Base-by-base conservation (phyloP, 441 rosid genomes). In the Erysimum cheiri region DNA sequence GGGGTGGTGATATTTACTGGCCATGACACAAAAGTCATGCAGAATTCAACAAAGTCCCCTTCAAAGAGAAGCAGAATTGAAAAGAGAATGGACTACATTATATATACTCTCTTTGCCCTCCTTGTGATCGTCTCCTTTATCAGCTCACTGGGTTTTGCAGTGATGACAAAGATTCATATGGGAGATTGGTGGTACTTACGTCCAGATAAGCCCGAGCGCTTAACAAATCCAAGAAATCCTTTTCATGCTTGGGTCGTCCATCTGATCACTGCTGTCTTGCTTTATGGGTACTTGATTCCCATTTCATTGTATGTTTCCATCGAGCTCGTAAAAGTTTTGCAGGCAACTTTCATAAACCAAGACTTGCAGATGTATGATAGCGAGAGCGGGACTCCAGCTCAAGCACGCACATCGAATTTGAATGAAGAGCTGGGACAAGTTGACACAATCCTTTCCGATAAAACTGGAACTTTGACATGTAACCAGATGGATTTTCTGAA, bases 401-500 rank as follows among this genome's bases (percentile, higher is more conserved):
- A 61, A 76, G 94, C 97, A 8, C 81, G 91, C 49, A 90, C 97
- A 58, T 90, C 96, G 0, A 90, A 90, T 72, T 78, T 90, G 66
- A 90, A 90, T 69, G 97, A 88, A 76, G 94, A 91, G 72, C 79
- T 91, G 35, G 97, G 97, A 50, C 97, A 85, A 78, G 97, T 91
- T 11, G 87, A 88, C 49, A 91, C 81, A 33, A 81, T 91, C 69
- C 79, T 91, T 12, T 84, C 94, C 0, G 97, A 90, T 81, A 90
- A 90, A 80, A 90, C 96, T 2, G 96, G 96, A 17, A 90, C 96
- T n/a, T 80, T 90, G 88, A 91, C 97, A 19, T 84, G 97, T 73
- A 91, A 91, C 61, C 92, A 84, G 84, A 91, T 91, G 97, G 92
- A 88, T 36, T 91, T 88, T 55, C 72, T 74, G 74, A 91, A 88